These are phyloP conservation scores for Magnusiomyces tetraspermus DNA, from an alignment of 1,139 yeast species.

Conservation along the genomic window DNA sequence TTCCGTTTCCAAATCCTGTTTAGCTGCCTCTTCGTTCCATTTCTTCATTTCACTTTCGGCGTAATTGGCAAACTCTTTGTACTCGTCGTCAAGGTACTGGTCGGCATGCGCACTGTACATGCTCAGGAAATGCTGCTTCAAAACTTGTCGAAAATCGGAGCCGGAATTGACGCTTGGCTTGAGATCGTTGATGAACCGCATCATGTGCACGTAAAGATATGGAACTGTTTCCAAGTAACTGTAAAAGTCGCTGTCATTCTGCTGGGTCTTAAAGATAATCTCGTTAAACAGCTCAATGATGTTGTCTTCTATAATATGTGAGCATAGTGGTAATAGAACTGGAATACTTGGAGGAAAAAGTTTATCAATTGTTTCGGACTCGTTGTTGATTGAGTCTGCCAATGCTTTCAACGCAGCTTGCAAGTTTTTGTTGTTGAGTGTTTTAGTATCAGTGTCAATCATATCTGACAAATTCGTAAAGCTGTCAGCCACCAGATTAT, in stretches of 20 bases:
- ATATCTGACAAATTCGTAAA: slow-evolving; percentile 14
- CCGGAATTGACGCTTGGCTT: slow-evolving; percentile 5
- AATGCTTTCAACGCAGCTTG: slow-evolving; percentile 27
- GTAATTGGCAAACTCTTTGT: slow-evolving; percentile 8
- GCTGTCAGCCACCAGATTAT: slow-evolving; percentile 31
- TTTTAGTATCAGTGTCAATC: slow-evolving; percentile 22
- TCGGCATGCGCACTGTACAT: slow-evolving; percentile 11
- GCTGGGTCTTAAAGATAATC: slow-evolving; percentile 15
- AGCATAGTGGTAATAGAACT: slow-evolving; percentile 28
- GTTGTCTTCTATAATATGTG: slow-evolving; percentile 32
- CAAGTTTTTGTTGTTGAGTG: slow-evolving; percentile 30
- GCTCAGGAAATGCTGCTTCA: slow-evolving; percentile 10
- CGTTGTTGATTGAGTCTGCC: slow-evolving; percentile 31
- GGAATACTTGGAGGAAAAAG: slow-evolving; percentile 27
- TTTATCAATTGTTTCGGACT: slow-evolving; percentile 32
- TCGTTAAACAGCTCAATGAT: slow-evolving; percentile 28
- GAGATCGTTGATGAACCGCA: slow-evolving; percentile 15
- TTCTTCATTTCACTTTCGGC: slow-evolving; percentile 7
- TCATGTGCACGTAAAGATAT: slow-evolving; percentile 10
- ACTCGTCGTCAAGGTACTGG: slow-evolving; percentile 9
- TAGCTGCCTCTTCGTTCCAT: slow-evolving; percentile 31
- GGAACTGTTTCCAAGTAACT: slow-evolving; percentile 13
- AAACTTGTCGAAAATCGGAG: slow-evolving; percentile 6
- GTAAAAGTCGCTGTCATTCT: background rate
- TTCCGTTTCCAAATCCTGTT: slow-evolving; percentile 35